phyloP scores from a whole-genome alignment of 148 eudicot species.

The Agrostemma githago region DNA sequence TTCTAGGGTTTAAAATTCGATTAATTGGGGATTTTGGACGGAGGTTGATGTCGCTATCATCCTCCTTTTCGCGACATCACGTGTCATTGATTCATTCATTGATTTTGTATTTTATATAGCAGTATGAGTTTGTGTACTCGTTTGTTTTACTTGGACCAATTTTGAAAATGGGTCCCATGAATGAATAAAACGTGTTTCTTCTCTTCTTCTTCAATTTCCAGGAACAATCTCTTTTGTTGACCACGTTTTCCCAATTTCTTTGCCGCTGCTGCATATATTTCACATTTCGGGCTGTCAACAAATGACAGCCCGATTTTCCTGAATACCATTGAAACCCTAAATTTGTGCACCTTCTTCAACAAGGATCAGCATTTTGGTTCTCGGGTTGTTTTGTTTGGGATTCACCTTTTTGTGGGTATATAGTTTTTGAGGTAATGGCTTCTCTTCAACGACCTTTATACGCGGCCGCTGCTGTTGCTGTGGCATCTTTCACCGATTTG shows the following conservation, averaged over 20 bases:
- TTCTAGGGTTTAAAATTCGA: too few species aligned
- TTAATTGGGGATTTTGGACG: too few species aligned
- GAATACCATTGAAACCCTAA: constrained; percentile 4
- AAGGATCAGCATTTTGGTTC: background rate
- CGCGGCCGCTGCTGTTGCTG: constrained; percentile 80
- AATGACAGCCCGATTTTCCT: constrained; percentile 45
- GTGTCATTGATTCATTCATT: too few species aligned
- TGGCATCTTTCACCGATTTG: constrained; percentile 78
- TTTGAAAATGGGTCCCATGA: too few species aligned
- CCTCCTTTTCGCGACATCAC: too few species aligned
- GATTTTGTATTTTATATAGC: too few species aligned
- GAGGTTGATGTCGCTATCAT: too few species aligned
- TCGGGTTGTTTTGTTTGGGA: constrained; percentile 14
- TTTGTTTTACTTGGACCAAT: too few species aligned
- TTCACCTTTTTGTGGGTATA: background rate
- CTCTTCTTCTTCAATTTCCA: constrained; percentile 14
- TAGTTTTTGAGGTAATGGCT: constrained; percentile 46
- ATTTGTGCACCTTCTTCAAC: background rate
- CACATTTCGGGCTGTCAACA: constrained; percentile 41
- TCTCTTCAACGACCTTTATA: constrained; percentile 71
- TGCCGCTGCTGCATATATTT: constrained; percentile 10
- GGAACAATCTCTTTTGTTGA: constrained; percentile 28
- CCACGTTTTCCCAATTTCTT: constrained; percentile 12
- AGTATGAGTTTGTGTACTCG: too few species aligned
- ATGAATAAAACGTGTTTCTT: constrained; percentile 24